These are phyloP conservation scores for Arctium lappa DNA, from an alignment of 129 eudicot species.

Conservation along the genomic window DNA sequence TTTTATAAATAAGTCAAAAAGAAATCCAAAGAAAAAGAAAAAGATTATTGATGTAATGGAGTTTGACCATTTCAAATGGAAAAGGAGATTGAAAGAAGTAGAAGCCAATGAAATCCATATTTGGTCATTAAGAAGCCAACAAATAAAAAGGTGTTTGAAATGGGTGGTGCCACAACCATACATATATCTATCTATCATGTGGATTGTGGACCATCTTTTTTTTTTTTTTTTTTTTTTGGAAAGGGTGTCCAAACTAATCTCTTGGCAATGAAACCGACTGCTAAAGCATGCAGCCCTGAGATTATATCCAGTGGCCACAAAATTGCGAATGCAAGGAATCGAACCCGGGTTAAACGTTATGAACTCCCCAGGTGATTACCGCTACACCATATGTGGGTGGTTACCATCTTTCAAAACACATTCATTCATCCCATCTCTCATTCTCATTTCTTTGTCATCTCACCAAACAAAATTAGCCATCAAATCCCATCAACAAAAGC, in stretches of 20 bases:
- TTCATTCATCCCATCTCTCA: background rate
- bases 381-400: no score
- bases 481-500: background rate
- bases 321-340: no score
- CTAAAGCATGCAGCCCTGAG: no score
- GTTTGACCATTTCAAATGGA: background rate
- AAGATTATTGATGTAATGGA: background rate
- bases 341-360: no score
- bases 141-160: background rate
- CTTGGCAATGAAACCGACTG: no score
- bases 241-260: no score
- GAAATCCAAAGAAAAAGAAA: background rate
- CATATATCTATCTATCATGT: background rate
- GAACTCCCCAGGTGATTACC: no score
- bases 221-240: no score
- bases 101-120: background rate
- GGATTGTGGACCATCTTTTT: conserved; percentile 9
- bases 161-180: conserved; percentile 15
- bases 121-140: conserved; percentile 9
- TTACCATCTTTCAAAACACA: conserved; percentile 9
- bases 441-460: background rate
- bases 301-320: no score
- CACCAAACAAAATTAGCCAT: background rate
- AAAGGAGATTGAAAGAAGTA: conserved; percentile 1
- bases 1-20: background rate